phyloP scores from a whole-genome alignment of 257 asterid genomes.

The Avicennia marina region DNA sequence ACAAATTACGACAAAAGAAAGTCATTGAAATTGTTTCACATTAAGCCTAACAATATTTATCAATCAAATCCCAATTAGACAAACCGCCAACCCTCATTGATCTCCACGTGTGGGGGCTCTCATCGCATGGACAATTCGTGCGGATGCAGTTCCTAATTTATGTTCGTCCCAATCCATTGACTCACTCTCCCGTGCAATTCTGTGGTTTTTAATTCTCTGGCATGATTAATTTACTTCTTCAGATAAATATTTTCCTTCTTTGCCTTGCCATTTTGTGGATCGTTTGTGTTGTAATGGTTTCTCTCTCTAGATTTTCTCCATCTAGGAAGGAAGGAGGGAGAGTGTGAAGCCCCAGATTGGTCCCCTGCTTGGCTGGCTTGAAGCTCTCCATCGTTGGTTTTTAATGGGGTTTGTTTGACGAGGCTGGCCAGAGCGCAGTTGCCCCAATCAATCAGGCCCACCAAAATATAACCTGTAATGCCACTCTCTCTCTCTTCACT shows the following conservation, averaged over 20 bases:
- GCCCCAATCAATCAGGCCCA: constrained; percentile 38
- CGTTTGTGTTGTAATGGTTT: background rate
- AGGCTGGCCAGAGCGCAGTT: constrained; percentile 49
- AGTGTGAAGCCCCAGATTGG: constrained; percentile 68
- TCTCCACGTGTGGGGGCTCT: no score
- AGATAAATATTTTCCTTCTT: background rate
- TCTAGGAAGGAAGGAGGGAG: constrained; percentile 10
- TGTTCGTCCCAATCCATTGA: no score
- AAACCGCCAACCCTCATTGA: no score
- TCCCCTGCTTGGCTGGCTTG: constrained; percentile 72
- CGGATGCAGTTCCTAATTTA: no score
- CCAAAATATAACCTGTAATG: constrained; percentile 12
- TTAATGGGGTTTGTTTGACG: constrained; percentile 82
- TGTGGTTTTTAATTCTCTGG: no score
- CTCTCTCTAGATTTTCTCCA: constrained; percentile 36
- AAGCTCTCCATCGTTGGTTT: constrained; percentile 74
- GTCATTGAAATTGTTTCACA: no score
- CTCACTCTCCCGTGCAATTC: no score
- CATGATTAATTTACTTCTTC: no score
- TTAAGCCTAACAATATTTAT: no score
- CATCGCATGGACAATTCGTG: no score
- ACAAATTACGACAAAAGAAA: no score
- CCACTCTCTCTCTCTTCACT: constrained; percentile 16
- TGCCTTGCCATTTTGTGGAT: background rate
- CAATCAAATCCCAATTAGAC: no score